phyloP scores from a whole-genome alignment of 768 basidiomycete species.

The Boletellus emodensis region DNA sequence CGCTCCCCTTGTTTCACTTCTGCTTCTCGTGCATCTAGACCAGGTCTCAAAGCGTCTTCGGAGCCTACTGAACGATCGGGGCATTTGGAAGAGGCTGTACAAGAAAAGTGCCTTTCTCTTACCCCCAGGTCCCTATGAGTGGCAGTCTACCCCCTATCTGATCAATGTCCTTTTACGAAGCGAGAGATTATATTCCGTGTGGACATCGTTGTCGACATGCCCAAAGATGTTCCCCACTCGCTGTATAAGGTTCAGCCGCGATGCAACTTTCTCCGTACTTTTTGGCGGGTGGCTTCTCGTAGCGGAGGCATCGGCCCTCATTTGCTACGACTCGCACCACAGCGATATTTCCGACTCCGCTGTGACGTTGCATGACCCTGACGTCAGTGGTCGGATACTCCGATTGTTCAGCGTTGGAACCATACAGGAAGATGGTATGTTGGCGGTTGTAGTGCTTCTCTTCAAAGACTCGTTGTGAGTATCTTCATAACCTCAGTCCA shows the following conservation, averaged over 20 bases:
- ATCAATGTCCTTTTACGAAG: conserved; percentile 3
- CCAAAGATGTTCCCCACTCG: not conserved
- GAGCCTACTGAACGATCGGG: conserved; percentile 1
- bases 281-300: conserved; percentile 9
- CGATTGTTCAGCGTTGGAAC: not conserved
- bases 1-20: not conserved
- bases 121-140: conserved; percentile 8
- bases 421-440: not conserved
- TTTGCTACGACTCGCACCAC: conserved; percentile 9
- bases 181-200: not conserved
- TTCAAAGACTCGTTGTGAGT: conserved; percentile 2
- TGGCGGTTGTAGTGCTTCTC: conserved; percentile 6
- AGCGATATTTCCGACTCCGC: not conserved
- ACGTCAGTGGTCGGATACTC: not conserved
- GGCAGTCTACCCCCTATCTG: conserved; percentile 11
- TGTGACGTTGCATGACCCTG: not conserved
- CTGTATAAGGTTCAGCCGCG: not conserved
- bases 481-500: not conserved
- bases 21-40: not conserved
- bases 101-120: not conserved
- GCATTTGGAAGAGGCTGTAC: conserved; percentile 5
- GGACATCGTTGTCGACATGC: conserved; percentile 1
- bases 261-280: conserved; percentile 1
- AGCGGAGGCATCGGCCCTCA: conserved; percentile 5
- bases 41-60: conserved; percentile 4